Conservation (phyloP, 164 flowering plant genomes). For the grape (Vitis vinifera) region DNA sequence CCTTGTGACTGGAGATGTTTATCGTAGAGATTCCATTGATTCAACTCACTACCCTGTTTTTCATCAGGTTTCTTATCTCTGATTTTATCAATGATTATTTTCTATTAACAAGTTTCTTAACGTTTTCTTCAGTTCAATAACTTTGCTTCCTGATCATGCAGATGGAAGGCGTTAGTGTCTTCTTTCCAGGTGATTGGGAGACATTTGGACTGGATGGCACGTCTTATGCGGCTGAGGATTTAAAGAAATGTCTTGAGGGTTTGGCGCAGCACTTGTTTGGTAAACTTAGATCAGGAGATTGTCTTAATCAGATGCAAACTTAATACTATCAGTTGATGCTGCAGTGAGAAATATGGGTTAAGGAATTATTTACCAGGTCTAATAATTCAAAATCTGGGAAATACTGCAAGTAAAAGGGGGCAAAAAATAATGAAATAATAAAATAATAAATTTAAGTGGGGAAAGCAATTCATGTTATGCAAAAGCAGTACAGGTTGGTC, state of each 20-base stretch:
- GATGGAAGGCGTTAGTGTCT: too few species aligned
- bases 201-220: constrained; percentile 56
- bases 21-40: constrained; percentile 22
- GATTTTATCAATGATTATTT: background rate
- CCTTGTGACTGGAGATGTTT: constrained; percentile 74
- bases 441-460: too few species aligned
- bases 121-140: background rate
- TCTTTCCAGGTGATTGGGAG: constrained; percentile 14
- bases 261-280: constrained; percentile 69
- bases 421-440: too few species aligned
- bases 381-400: too few species aligned
- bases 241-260: constrained; percentile 21
- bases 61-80: constrained; percentile 54
- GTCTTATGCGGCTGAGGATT: constrained; percentile 50
- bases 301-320: too few species aligned
- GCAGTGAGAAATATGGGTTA: too few species aligned
- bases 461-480: too few species aligned
- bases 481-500: too few species aligned
- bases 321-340: too few species aligned
- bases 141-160: background rate
- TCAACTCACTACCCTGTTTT: constrained; percentile 74
- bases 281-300: constrained; percentile 12
- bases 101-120: background rate
- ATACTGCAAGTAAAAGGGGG: too few species aligned
- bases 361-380: too few species aligned